These are phyloP conservation scores for Phellopilus nigrolimitatus DNA, from an alignment of 1,284 basidiomycete genomes.

Conservation along the genomic window DNA sequence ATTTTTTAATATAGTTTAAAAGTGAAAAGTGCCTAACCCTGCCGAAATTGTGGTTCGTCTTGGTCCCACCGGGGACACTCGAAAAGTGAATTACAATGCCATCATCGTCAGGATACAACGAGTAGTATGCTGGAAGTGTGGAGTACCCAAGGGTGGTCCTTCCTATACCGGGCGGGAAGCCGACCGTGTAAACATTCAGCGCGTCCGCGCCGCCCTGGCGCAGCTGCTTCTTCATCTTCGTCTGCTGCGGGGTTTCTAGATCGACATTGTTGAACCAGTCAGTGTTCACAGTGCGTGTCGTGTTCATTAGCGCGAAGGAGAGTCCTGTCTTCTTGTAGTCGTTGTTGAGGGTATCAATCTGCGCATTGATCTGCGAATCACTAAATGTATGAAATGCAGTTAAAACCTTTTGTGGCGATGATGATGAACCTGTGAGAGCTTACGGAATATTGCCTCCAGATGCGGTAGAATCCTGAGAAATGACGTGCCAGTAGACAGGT, in stretches of 20 bases:
- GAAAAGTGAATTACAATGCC: slow-evolving; percentile 48
- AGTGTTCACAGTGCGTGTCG: slow-evolving; percentile 39
- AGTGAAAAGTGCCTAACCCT: slow-evolving; percentile 24
- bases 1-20: background rate
- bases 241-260: slow-evolving; percentile 37
- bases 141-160: slow-evolving; percentile 45
- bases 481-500: slow-evolving; percentile 46
- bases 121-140: slow-evolving; percentile 44
- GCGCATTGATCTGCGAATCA: slow-evolving; percentile 34
- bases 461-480: slow-evolving; percentile 34
- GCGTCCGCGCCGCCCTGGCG: slow-evolving; percentile 37
- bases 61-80: slow-evolving; percentile 45
- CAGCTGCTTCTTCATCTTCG: slow-evolving; percentile 46
- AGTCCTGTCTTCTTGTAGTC: slow-evolving; percentile 41
- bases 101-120: slow-evolving; percentile 37
- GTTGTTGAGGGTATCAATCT: slow-evolving; percentile 45
- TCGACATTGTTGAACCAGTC: slow-evolving; percentile 45
- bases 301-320: slow-evolving; percentile 39
- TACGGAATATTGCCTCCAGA: slow-evolving; percentile 43
- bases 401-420: slow-evolving; percentile 23
- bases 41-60: slow-evolving; percentile 43
- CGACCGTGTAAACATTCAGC: slow-evolving; percentile 51
- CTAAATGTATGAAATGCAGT: slow-evolving; percentile 27
- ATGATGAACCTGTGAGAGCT: slow-evolving; percentile 21
- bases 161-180: slow-evolving; percentile 33